Evolutionary conservation across 495 filamentous ascomycete genomes (phyloP).

Genomic region (Penicillium pancosmium): DNA sequence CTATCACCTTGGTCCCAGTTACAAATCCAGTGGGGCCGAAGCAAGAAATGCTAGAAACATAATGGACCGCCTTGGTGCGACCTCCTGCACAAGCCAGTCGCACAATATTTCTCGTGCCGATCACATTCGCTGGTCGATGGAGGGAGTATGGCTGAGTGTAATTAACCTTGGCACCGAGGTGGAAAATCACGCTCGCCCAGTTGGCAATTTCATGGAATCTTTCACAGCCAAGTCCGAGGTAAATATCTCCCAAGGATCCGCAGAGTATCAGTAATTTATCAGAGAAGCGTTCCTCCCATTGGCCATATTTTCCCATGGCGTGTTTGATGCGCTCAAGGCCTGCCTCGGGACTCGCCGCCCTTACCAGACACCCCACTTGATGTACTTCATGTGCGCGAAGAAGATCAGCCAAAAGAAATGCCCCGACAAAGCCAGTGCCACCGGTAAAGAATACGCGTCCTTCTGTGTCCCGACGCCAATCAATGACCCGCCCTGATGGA

Average conservation of each 20-base stretch:
- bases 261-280: slow-evolving; percentile 14
- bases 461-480: slow-evolving; percentile 19
- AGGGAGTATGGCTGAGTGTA: slow-evolving; percentile 25
- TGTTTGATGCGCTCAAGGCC: slow-evolving; percentile 8
- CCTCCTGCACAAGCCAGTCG: slow-evolving; percentile 6
- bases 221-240: slow-evolving; percentile 5
- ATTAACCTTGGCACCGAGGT: slow-evolving; percentile 22
- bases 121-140: slow-evolving; percentile 19
- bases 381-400: slow-evolving; percentile 8
- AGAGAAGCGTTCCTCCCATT: slow-evolving; percentile 12
- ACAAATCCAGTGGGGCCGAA: slow-evolving; percentile 23
- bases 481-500: background rate
- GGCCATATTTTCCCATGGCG: slow-evolving; percentile 12
- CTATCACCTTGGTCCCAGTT: slow-evolving; percentile 8
- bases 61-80: slow-evolving; percentile 19
- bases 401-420: slow-evolving; percentile 28
- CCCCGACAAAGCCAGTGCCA: slow-evolving; percentile 78
- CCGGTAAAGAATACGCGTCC: slow-evolving; percentile 68
- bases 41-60: slow-evolving; percentile 20
- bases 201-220: slow-evolving; percentile 19
- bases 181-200: slow-evolving; percentile 26
- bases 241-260: slow-evolving; percentile 13
- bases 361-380: slow-evolving; percentile 11
- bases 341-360: background rate
- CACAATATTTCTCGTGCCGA: slow-evolving; percentile 21